phyloP scores from a whole-genome alignment of 352 stramenopile species.

The Phytophthora brassicae region DNA sequence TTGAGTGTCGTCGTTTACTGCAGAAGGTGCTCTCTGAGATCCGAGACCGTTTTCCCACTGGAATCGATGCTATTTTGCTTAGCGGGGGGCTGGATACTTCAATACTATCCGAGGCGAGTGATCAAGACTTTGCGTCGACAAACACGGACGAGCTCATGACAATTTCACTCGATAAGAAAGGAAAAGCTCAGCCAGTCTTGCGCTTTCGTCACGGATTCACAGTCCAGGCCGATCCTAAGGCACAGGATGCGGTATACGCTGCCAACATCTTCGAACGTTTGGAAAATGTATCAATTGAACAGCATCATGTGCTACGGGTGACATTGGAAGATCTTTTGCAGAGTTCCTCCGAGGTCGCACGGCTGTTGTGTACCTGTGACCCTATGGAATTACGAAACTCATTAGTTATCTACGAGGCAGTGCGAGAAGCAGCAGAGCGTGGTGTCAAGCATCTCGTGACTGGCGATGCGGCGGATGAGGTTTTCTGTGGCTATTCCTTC shows the following conservation, averaged over 20 bases:
- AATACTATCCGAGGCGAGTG: constrained; percentile 62
- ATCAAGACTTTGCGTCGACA: constrained; percentile 30
- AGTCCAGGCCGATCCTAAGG: constrained; percentile 44
- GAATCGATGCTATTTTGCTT: constrained; percentile 54
- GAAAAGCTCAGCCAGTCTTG: constrained; percentile 44
- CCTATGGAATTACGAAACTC: constrained; percentile 89
- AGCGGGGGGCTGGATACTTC: constrained; percentile 75
- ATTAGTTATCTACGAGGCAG: constrained; percentile 78
- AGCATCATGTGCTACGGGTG: constrained; percentile 62
- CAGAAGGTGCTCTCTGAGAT: constrained; percentile 57
- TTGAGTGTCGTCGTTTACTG: constrained; percentile 51
- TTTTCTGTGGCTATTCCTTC: constrained; percentile 90
- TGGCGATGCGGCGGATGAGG: constrained; percentile 85
- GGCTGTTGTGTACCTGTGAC: constrained; percentile 72
- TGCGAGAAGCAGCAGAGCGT: constrained; percentile 48
- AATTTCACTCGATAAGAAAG: constrained; percentile 45
- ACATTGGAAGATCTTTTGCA: constrained; percentile 58
- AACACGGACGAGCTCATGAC: constrained; percentile 22
- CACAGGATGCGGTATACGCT: constrained; percentile 49
- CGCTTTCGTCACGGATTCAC: constrained; percentile 56
- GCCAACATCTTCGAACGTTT: constrained; percentile 47
- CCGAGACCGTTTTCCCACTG: constrained; percentile 32
- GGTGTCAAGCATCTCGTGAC: constrained; percentile 74
- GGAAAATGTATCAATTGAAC: constrained; percentile 41
- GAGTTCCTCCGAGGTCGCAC: constrained; percentile 41